A percentile compares a stretch with the other conserved stretches of the same genome.
Evolutionary conservation across 148 eudicot genomes (phyloP).

Genomic region (Fagopyrum esculentum): DNA sequence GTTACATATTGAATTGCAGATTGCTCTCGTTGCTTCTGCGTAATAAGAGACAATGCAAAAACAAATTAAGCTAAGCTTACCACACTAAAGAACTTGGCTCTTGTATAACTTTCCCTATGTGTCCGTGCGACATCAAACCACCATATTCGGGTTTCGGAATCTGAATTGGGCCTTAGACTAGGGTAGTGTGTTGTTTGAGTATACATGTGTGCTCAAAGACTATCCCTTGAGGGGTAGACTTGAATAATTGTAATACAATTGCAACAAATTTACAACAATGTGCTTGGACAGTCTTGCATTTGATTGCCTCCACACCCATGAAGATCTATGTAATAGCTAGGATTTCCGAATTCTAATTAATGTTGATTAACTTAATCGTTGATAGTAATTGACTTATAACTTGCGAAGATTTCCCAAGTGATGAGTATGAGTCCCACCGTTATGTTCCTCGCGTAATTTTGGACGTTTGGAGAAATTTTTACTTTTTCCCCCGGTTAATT

Average conservation of each 20-base stretch:
- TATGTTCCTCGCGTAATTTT: too few species aligned
- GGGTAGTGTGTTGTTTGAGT: conserved; percentile 10
- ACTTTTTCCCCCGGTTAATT: too few species aligned
- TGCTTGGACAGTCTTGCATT: too few species aligned
- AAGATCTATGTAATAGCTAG: too few species aligned
- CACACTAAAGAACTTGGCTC: neutral
- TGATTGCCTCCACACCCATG: too few species aligned
- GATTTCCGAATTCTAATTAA: too few species aligned
- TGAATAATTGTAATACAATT: conserved; percentile 48
- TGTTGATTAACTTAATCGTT: too few species aligned
- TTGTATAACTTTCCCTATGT: neutral
- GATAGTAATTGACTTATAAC: too few species aligned
- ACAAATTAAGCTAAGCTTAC: conserved; percentile 1
- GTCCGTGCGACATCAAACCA: neutral
- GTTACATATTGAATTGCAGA: neutral
- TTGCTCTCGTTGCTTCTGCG: neutral
- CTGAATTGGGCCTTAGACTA: conserved; percentile 8
- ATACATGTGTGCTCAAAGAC: conserved; percentile 69
- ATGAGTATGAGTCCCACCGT: too few species aligned
- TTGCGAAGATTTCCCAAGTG: too few species aligned
- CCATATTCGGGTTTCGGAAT: neutral
- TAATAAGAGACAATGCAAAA: neutral
- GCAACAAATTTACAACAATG: too few species aligned
- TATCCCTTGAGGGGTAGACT: conserved; percentile 70
- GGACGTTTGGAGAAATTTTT: too few species aligned